Evolutionary conservation across 2,329 filamentous ascomycete genomes (phyloP), one percentile per base, ranked within the genome.

Genomic region (Venturia effusa): DNA sequence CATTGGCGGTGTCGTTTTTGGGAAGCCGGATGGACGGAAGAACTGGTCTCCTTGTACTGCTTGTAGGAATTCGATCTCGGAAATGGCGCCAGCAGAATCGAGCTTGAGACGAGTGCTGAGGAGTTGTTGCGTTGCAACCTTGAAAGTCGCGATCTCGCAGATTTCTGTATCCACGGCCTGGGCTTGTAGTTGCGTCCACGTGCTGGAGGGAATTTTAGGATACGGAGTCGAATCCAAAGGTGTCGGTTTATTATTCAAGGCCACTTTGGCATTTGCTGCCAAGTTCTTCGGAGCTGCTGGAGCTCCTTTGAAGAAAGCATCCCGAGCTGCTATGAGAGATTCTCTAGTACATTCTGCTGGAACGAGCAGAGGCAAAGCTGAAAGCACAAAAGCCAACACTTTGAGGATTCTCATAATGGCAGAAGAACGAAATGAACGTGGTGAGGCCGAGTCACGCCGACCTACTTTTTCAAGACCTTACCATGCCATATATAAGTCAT

Each of bases 1-100:
- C 34, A 62, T 41, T 34, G 41, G 24, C 4, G 59, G 59, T 32
- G 59, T 62, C 13, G 39, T 57, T 22, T n/a, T 27, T n/a, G 63
- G 63, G n/a, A 64, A 64, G 15, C 63, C 63, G 40, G 59, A 30
- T 15, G 63, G 63, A n/a, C 63, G 39, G 60, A 64, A 64, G 48
- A 64, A 64, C 39, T 64, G 63, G 22, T 64, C 63, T 54, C 63
- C 63, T 24, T 63, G 59, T 24, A 63, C 60, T 19, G 63, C 63
- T 34, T 63, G 59, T 13, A 64, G 60, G 61, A 64, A 64, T 48
- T 64, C 63, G 27, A 64, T 59, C 41, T 64, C 63, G 17, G 39
- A 34, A 32, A 64, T 62, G n/a, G 39, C 37, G n/a, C 63, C 63
- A 24, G 39, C 39, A 19, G 43, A 40, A 57, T 64, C 37, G 10